phyloP scores from a whole-genome alignment of 148 eudicot species.

The Heliosperma pusillum region DNA sequence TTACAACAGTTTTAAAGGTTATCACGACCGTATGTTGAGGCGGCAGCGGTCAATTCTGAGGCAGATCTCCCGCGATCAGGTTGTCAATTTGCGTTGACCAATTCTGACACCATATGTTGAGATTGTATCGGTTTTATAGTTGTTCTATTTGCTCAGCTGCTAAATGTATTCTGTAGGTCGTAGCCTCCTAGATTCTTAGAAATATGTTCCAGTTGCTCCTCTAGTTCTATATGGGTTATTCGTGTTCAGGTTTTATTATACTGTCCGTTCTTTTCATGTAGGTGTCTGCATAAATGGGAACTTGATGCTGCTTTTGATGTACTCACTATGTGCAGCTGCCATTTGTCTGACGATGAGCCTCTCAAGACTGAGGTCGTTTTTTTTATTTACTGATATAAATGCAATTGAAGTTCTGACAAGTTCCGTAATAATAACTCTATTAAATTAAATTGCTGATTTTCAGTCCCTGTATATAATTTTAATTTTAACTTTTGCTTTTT shows the following conservation, averaged over 20 bases:
- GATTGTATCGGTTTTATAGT: background rate
- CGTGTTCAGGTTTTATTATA: background rate
- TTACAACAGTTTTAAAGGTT: background rate
- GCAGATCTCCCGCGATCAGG: background rate
- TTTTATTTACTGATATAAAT: background rate
- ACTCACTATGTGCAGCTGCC: slow-evolving; percentile 97
- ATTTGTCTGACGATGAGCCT: slow-evolving; percentile 63
- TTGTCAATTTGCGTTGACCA: background rate
- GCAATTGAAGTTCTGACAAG: background rate
- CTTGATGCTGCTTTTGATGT: slow-evolving; percentile 94
- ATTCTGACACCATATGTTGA: background rate
- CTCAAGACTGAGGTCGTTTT: slow-evolving; percentile 61
- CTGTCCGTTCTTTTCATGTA: slow-evolving; percentile 24
- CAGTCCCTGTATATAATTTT: background rate
- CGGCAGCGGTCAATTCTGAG: background rate
- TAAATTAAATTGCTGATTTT: background rate
- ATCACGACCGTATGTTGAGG: background rate
- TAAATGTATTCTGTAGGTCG: background rate
- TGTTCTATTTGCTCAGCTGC: background rate
- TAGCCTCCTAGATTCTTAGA: background rate
- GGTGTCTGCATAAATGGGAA: slow-evolving; percentile 91
- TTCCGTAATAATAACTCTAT: background rate
- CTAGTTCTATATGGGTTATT: background rate
- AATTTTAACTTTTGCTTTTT: slow-evolving; percentile 8
- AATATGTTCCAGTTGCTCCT: background rate